phyloP scores from a whole-genome alignment of 2,329 filamentous ascomycete genomes.

The Plectosphaerella sp. region DNA sequence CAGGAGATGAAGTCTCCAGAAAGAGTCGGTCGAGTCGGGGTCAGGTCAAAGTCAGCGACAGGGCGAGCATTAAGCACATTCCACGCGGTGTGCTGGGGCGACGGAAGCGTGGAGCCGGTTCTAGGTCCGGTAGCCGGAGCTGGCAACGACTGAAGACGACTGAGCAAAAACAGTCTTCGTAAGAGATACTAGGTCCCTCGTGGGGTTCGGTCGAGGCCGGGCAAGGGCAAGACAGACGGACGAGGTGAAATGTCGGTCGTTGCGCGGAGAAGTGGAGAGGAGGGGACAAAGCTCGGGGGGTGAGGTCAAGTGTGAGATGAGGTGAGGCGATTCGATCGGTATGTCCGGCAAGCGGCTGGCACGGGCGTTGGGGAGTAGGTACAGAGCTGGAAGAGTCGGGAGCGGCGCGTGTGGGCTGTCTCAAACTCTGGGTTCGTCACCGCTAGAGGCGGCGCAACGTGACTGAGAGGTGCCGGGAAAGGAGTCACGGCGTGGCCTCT shows the following conservation, averaged over 20 bases:
- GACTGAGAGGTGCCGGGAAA: background rate
- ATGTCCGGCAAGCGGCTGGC: background rate
- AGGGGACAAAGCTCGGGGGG: background rate
- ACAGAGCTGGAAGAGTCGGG: background rate
- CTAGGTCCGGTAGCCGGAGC: background rate
- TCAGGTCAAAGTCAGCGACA: slow-evolving; percentile 8
- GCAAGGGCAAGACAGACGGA: background rate
- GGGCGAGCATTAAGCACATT: slow-evolving; percentile 9
- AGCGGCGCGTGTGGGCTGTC: background rate
- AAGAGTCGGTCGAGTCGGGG: background rate
- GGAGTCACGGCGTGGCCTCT: no score
- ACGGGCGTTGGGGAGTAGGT: no score
- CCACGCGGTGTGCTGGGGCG: slow-evolving; percentile 10
- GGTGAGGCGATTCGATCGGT: background rate
- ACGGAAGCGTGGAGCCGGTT: slow-evolving; percentile 1
- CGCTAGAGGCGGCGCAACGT: background rate
- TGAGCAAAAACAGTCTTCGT: background rate
- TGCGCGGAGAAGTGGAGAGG: background rate
- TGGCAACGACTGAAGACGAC: background rate
- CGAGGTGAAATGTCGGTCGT: background rate
- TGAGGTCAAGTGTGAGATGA: no score
- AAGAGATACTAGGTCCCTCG: no score
- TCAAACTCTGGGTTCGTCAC: background rate
- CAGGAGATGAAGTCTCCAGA: background rate
- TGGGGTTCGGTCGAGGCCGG: no score